Base-by-base conservation (phyloP, 2,329 filamentous ascomycete species). In the Emericellopsis atlantica region DNA sequence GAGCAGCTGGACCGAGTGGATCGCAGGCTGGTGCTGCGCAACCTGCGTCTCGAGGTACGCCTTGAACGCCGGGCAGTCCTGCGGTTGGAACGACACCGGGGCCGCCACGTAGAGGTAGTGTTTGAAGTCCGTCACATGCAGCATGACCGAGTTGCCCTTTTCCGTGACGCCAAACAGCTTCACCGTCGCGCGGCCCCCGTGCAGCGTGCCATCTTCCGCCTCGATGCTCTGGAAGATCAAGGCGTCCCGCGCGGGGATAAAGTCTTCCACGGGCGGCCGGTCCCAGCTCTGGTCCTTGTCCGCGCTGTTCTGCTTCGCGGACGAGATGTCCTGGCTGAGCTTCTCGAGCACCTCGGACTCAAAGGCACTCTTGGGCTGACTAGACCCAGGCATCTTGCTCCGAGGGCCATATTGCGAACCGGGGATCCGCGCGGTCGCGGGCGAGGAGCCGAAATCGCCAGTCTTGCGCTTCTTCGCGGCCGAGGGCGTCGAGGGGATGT, bases 161-260 rank as follows among this genome's bases (percentile, higher is more conserved):
- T 76, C 62, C 2, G 87, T 95, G 4, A 96, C 88, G 52, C 92
- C 92, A 62, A 96, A 98, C 16, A 98, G 72, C 66, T 92, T 93
- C 43, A 98, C 76, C 0, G 86, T 81, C 1, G 85, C 70, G 54
- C 63, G 80, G 16, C 85, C 86, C 38, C 84, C 84, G 56, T 81
- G 67, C 2, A 95, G 60, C 4, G 79, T 84, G 16, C 92, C 90
- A 58, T 98, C 90, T 56, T 96, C 89, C 1, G 79, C 83, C 54
- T 98, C 93, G 50, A 98, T 98, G 54, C 93, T 84, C 64, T 98
- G 92, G 55, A 98, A 96, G 48, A 75, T 79, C n/a, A 98, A 68
- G 48, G 66, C 80, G 48, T 92, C 78, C 31, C 64, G 76, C 40
- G 72, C 57, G 8, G 80, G 70, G 44, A 63, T 49, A 44, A 75